These are phyloP conservation scores for Tylopilus rubrobrunneus DNA, from an alignment of 768 basidiomycete species.

Conservation along the genomic window DNA sequence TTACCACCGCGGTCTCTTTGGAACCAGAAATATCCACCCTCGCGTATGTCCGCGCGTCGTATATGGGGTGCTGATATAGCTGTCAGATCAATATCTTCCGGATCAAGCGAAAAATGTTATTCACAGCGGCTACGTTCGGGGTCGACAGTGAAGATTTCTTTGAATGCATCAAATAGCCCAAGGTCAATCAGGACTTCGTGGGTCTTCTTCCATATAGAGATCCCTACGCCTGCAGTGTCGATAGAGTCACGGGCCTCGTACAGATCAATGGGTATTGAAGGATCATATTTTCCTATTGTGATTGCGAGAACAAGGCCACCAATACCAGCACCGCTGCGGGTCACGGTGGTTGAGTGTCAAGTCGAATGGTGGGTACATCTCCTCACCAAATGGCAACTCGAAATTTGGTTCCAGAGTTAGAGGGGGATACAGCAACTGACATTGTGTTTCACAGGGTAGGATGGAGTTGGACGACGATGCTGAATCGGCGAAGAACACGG, in stretches of 20 bases:
- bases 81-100: constrained; percentile 12
- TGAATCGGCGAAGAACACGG: background rate
- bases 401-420: constrained; percentile 5
- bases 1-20: constrained; percentile 24
- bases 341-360: background rate
- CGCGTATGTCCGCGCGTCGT: constrained; percentile 27
- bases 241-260: constrained; percentile 45
- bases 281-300: constrained; percentile 31
- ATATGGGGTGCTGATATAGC: constrained; percentile 14
- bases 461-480: background rate
- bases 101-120: constrained; percentile 1
- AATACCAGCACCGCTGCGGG: constrained; percentile 36
- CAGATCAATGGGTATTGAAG: constrained; percentile 35
- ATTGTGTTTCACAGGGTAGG: background rate
- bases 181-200: constrained; percentile 42
- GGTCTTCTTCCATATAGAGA: constrained; percentile 45
- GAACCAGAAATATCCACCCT: constrained; percentile 29
- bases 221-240: constrained; percentile 38
- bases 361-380: background rate
- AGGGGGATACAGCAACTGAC: background rate
- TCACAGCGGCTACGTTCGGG: constrained; percentile 16
- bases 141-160: constrained; percentile 11
- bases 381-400: constrained; percentile 21
- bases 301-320: constrained; percentile 42
- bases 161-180: constrained; percentile 36